A percentile compares a stretch with the other conserved stretches of the same genome.
Conservation (phyloP, 805 yeast genomes). For the Pichia kluyveri region DNA sequence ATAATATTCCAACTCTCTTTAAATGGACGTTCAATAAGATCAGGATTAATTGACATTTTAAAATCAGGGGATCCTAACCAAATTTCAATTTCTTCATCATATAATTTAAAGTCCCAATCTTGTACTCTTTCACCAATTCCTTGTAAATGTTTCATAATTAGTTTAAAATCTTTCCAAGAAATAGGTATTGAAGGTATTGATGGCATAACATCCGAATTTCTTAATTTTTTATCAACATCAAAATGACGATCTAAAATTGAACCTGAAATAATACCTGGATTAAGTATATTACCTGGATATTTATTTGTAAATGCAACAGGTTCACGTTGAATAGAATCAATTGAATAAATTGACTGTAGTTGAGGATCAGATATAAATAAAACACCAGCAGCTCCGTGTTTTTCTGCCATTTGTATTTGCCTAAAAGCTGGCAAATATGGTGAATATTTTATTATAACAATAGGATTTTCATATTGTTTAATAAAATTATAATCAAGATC, state of each 20-base stretch:
- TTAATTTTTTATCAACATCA: constrained; percentile 32
- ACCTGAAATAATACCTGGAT: constrained; percentile 60
- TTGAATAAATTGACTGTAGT: constrained; percentile 21
- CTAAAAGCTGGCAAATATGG: constrained; percentile 36
- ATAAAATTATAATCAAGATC: constrained; percentile 37
- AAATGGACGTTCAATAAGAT: constrained; percentile 36
- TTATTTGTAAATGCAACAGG: constrained; percentile 48
- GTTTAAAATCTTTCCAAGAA: constrained; percentile 60
- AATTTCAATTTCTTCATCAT: constrained; percentile 24
- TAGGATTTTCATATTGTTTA: constrained; percentile 31
- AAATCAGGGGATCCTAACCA: constrained; percentile 33
- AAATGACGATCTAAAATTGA: constrained; percentile 27
- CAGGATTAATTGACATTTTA: constrained; percentile 23
- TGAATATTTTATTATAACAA: constrained; percentile 57
- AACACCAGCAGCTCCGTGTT: constrained; percentile 52
- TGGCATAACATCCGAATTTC: constrained; percentile 47
- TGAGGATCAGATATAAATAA: constrained; percentile 49
- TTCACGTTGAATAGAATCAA: constrained; percentile 41
- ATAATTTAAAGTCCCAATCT: constrained; percentile 27
- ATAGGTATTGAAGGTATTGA: constrained; percentile 71
- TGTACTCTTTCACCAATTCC: constrained; percentile 30
- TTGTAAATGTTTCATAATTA: constrained; percentile 29
- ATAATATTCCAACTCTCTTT: constrained; percentile 75
- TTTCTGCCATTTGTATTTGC: constrained; percentile 47
- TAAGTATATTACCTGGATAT: constrained; percentile 69